phyloP scores from a whole-genome alignment of 768 basidiomycete genomes.

The Paxillus rubicundulus region DNA sequence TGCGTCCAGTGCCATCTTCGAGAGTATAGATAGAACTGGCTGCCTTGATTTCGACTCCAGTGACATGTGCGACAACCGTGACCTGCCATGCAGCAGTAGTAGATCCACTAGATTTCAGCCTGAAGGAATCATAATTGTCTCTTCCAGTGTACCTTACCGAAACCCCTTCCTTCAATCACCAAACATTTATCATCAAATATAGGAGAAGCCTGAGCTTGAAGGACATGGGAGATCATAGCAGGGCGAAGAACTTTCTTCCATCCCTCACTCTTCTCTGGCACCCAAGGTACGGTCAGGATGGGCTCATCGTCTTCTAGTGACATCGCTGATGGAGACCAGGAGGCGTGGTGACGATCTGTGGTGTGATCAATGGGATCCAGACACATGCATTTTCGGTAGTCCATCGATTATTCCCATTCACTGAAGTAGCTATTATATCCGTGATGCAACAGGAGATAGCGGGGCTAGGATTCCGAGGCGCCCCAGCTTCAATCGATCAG shows the following conservation, averaged over 20 bases:
- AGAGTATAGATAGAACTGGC: constrained; percentile 18
- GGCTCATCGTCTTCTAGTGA: constrained; percentile 4
- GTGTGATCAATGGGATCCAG: background rate
- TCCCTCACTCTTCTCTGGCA: background rate
- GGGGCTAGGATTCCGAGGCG: constrained; percentile 5
- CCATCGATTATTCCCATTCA: background rate
- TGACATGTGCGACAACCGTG: constrained; percentile 48
- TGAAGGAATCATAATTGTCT: background rate
- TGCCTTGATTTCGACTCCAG: constrained; percentile 14
- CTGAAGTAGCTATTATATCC: background rate
- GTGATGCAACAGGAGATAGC: background rate
- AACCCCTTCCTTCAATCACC: constrained; percentile 43
- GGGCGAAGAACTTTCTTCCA: constrained; percentile 36
- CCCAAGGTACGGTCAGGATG: constrained; percentile 1
- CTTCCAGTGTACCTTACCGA: constrained; percentile 33
- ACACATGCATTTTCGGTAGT: constrained; percentile 11
- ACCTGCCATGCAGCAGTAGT: constrained; percentile 28
- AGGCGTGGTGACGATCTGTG: background rate
- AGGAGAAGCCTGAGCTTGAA: constrained; percentile 36
- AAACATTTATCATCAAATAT: constrained; percentile 42
- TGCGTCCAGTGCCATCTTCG: constrained; percentile 40
- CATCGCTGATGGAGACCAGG: constrained; percentile 2
- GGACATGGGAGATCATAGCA: constrained; percentile 54
- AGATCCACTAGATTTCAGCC: background rate
- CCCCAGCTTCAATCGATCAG: constrained; percentile 38